These are phyloP conservation scores for Tillandsia fasciculata DNA, from an alignment of 176 grass and related monocot genomes.

Conservation along the genomic window DNA sequence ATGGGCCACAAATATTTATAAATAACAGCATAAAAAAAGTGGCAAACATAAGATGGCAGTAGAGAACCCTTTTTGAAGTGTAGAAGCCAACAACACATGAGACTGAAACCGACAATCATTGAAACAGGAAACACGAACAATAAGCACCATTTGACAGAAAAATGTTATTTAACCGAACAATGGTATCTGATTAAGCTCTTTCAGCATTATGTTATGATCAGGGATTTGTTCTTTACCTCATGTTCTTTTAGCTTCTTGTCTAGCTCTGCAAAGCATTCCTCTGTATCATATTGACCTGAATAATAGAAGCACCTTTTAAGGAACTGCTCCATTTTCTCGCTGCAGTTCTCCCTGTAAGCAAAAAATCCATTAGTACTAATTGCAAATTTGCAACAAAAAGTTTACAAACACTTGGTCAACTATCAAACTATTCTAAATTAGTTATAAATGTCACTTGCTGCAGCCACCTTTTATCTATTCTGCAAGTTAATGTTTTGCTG, in stretches of 20 bases:
- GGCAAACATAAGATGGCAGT: neutral
- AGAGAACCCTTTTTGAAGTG: no score
- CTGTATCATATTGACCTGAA: conserved; percentile 89
- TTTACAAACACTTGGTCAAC: neutral
- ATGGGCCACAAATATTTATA: no score
- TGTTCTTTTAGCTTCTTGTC: conserved; percentile 77
- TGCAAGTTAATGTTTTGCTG: conserved; percentile 87
- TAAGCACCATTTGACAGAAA: neutral
- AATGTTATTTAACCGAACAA: neutral
- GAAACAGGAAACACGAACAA: neutral
- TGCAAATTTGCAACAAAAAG: neutral
- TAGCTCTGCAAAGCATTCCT: conserved; percentile 65
- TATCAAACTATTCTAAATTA: neutral
- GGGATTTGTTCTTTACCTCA: conserved; percentile 39
- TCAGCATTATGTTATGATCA: conserved; percentile 10
- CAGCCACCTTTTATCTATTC: conserved; percentile 81
- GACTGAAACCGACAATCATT: neutral
- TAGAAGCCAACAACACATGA: neutral
- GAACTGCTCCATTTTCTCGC: conserved; percentile 92
- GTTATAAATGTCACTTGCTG: neutral
- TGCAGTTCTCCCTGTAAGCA: conserved; percentile 75
- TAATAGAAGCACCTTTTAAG: conserved; percentile 96
- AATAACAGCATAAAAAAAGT: neutral
- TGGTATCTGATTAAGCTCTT: neutral
- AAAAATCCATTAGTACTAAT: neutral